These are phyloP conservation scores for Byssochlamys sp. DNA, from an alignment of 2,329 filamentous ascomycete genomes.

Conservation along the genomic window DNA sequence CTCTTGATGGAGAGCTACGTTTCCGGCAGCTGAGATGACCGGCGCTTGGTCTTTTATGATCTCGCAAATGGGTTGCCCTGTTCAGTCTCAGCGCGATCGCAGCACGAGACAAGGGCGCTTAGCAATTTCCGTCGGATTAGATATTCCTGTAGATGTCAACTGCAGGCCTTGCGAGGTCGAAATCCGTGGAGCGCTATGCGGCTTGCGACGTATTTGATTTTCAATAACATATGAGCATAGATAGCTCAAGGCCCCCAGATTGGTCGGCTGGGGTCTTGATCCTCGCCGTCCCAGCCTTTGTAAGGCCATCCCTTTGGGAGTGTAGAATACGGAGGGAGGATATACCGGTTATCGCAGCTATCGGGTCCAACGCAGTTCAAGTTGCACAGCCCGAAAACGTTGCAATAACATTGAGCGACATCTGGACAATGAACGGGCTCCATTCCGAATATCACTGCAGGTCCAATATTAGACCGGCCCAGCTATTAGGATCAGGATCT, in stretches of 20 bases:
- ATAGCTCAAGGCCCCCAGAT: conserved; percentile 19
- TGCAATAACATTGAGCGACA: conserved; percentile 56
- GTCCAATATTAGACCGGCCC: not conserved
- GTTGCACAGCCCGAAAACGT: conserved; percentile 54
- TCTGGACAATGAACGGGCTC: conserved; percentile 51
- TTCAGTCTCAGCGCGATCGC: too few species aligned
- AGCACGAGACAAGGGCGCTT: too few species aligned
- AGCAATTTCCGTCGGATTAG: too few species aligned
- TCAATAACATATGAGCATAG: not conserved
- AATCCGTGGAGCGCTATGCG: not conserved
- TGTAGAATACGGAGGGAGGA: conserved; percentile 47
- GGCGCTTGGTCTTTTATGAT: too few species aligned
- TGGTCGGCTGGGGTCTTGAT: conserved; percentile 22
- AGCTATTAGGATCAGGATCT: not conserved
- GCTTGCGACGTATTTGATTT: not conserved
- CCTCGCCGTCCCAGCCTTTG: conserved; percentile 42
- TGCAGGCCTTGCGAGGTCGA: not conserved
- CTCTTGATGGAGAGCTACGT: too few species aligned
- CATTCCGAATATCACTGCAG: conserved; percentile 50
- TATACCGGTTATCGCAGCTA: conserved; percentile 49
- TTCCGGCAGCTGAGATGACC: too few species aligned
- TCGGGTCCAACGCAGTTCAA: conserved; percentile 32
- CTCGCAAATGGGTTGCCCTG: too few species aligned
- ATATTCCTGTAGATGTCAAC: not conserved
- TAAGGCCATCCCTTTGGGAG: conserved; percentile 55